Evolutionary conservation across 2,329 filamentous ascomycete species (phyloP), one percentile per base, ranked within the genome.

Genomic region (Diplocarpon mali): DNA sequence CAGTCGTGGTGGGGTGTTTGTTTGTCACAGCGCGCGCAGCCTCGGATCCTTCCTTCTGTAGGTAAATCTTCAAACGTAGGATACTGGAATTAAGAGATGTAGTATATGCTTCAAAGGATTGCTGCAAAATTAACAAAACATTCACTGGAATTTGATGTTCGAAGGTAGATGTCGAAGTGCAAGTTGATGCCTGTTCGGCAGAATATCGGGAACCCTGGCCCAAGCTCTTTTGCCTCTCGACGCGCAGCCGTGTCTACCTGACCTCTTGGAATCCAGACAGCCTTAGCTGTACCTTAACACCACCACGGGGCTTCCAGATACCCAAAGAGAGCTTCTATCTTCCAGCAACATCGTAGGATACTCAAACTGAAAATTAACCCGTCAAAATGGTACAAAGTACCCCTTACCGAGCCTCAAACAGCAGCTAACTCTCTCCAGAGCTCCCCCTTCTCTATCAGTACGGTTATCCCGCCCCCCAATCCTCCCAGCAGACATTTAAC

Each of bases 371-470:
- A 28, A 29, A 40, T 9, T 47, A 44, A 35, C 28, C 35, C 31
- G 5, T 49, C 45, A 58, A 45, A 51, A 62, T 62, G 58, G 57
- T 60, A 55, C 52, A 47, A 41, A 35, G 35, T 24, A 35, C 38
- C 37, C 35, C 39, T 35, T 35, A 20, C 15, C 42, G 29, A 37
- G 37, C 27, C 17, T 40, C 30, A 45, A 49, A 45, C 16, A 59
- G 60, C 64, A 67, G 62, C 67, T 55, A 47, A 42, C 27, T 24
- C 20, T 32, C 36, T 53, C 48, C 64, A 95, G 88, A 80, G 81
- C 64, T 92, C 85, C 56, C 89, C 88, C 57, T 95, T 95, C 78
- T 83, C 87, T 66, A 95, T 95, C 81, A 95, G 88, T 95, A 75
- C 65, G 78, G 57, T 47, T 47, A 38, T 41, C 53, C 35, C 46